Evolutionary conservation across 148 eudicot species (phyloP).

Genomic region (Linanthus parryae): DNA sequence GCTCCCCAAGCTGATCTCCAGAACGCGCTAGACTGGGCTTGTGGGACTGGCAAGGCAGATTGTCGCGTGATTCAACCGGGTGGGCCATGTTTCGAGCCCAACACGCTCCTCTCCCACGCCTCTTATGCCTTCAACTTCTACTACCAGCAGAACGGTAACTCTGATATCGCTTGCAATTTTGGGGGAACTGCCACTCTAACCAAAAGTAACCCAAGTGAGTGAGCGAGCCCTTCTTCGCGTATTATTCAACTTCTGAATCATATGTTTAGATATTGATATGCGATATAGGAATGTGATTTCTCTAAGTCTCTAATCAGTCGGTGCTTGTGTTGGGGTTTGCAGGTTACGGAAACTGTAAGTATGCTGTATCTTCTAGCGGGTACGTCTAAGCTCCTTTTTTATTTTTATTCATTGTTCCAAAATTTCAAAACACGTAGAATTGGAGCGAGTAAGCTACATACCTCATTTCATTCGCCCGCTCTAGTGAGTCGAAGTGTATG

Average conservation of each 20-base stretch:
- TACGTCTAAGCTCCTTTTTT: conserved; percentile 2
- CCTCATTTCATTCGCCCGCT: too few species aligned
- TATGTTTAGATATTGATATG: background rate
- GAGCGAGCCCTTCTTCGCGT: background rate
- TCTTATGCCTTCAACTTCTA: conserved; percentile 84
- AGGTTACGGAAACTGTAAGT: conserved; percentile 43
- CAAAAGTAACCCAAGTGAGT: conserved; percentile 57
- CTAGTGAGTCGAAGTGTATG: too few species aligned
- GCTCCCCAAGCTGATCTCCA: conserved; percentile 51
- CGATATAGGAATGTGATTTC: too few species aligned
- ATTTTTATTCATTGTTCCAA: background rate
- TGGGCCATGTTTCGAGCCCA: conserved; percentile 64
- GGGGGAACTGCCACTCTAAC: conserved; percentile 75
- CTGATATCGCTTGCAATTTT: conserved; percentile 77
- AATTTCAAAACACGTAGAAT: background rate
- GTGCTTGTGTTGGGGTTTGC: conserved; percentile 2
- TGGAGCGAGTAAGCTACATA: too few species aligned
- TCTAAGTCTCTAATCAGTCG: background rate
- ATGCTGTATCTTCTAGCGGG: conserved; percentile 29
- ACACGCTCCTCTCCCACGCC: conserved; percentile 65
- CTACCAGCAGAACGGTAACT: conserved; percentile 84
- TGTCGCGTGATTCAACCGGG: conserved; percentile 52
- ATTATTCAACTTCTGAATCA: background rate
- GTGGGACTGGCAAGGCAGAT: conserved; percentile 65
- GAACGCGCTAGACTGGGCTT: conserved; percentile 83